Evolutionary conservation across 139 green algal genomes (phyloP), one percentile per base, ranked within the genome.

Genomic region (Tetradesmus lagerheimii): DNA sequence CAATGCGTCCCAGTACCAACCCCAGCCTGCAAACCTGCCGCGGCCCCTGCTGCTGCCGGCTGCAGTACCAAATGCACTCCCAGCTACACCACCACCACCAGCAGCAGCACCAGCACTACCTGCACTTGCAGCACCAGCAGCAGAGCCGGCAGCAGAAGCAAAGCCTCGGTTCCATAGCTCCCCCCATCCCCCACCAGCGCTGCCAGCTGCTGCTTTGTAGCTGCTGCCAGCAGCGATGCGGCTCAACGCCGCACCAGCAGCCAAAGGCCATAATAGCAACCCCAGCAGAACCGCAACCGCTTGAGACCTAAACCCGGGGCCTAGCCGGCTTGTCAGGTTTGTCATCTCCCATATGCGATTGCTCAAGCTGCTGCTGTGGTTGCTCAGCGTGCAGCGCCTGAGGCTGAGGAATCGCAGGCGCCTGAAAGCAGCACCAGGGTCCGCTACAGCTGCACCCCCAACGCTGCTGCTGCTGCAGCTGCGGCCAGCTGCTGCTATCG

Each of bases 191-290:
- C 57, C 23, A 11, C 23, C 57, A 31, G 57, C 75, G 11, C 34
- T 27, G 29, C 53, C 31, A 31, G 75, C 15, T 31, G 75, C 34
- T 47, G 75, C 75, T 50, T 43, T 1, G 8, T 71, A 71, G 57
- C 78, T 34, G 78, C 78, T 84, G 78, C 35, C 23, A 25, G 78
- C 78, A 62, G 31, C 83, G 31, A 88, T 88, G 35, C 83, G 71
- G 27, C 64, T 80, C 35, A 88, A 11, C 0, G 83, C 83, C 1
- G 47, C 83, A 23, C 14, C 11, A 25, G 83, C 83, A 38, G 83
- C 83, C 2, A 88, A 64, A 8, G 83, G 83, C 83, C 83, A 88
- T 38, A 88, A 37, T 38, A 88, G 64, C 62, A 88, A 38, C 16
- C 64, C 83, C 12, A 88, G 64, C 35, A 37, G 29, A 16, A 62